Base-by-base conservation (phyloP, 176 grass and related monocot species). In the Pontederia paniculata region DNA sequence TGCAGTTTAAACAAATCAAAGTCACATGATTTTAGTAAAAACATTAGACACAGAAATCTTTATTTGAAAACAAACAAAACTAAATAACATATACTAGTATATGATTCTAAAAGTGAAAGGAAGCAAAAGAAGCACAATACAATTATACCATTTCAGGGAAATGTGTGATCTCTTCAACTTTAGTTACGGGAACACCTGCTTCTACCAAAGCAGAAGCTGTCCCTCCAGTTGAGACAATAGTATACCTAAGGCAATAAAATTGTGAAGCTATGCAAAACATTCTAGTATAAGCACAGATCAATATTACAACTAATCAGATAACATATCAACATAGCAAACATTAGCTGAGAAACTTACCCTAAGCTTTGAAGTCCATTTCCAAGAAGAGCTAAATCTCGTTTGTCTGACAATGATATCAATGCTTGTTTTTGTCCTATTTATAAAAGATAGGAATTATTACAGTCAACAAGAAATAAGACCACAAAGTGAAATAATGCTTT, bases 111-210 rank as follows among this genome's bases (percentile, higher is more conserved):
- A 31, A 31, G 25, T 31, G 25, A 2, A 31, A 31, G 5, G 25
- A 5, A 31, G 5, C 3, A 31, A 31, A 42, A 53, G 25, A 8
- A 52, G 42, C 18, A 51, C 19, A 42, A 43, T 0, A 41, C 6
- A 67, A 52, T 49, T 19, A 23, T 70, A 96, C 91, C 91, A 96
- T 96, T 72, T 96, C 91, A 70, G 91, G 91, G 60, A 96, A 96
- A 69, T 87, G 62, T 37, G 91, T 96, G 42, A 96, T 81, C 54
- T 89, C 71, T 80, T 96, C 91, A 74, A 96, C 86, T 81, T 84
- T 89, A 9, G 82, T 96, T 17, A 89, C 85, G 61, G 76, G 66
- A 23, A 89, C 63, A 68, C 85, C 91, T 54, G 85, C 82, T 84
- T 84, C 69, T 81, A 86, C 85, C 57, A 96, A 71, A 68, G 79